A percentile compares a stretch with the other conserved stretches of the same genome.
These are phyloP conservation scores for Sugiyamaella japonica DNA, from an alignment of 1,139 yeast species.

Conservation along the genomic window DNA sequence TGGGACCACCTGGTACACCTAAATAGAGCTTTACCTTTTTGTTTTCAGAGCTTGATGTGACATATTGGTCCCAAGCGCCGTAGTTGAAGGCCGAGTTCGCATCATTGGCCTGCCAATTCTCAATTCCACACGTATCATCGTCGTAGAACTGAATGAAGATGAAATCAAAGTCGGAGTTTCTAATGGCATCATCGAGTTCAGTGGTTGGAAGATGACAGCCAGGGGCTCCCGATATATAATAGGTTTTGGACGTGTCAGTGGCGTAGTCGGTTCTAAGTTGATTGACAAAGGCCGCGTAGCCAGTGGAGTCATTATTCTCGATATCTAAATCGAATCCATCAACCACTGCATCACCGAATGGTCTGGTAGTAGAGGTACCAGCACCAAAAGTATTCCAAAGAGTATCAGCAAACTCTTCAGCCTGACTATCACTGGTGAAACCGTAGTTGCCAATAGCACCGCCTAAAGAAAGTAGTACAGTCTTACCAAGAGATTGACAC, in stretches of 20 bases:
- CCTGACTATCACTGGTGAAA: constrained; percentile 61
- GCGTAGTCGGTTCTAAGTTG: constrained; percentile 57
- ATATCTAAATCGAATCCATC: constrained; percentile 76
- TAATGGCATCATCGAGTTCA: constrained; percentile 66
- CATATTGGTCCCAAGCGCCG: constrained; percentile 78
- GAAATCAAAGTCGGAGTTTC: constrained; percentile 67
- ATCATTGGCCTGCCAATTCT: constrained; percentile 37
- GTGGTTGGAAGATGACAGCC: constrained; percentile 93
- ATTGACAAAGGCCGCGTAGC: constrained; percentile 53
- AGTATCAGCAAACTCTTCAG: constrained; percentile 64
- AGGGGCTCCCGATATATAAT: constrained; percentile 89
- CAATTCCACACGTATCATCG: constrained; percentile 70
- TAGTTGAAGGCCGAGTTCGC: constrained; percentile 60
- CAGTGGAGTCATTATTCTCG: constrained; percentile 54
- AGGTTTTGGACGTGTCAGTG: constrained; percentile 45
- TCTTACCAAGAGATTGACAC: constrained; percentile 73
- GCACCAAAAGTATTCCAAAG: constrained; percentile 87
- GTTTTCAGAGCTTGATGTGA: constrained; percentile 57
- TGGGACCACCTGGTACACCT: constrained; percentile 71
- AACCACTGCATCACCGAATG: constrained; percentile 65
- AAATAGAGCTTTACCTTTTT: constrained; percentile 57
- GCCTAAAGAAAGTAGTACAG: constrained; percentile 73
- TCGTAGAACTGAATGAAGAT: constrained; percentile 93
- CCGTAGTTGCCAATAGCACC: constrained; percentile 72
- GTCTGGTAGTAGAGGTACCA: constrained; percentile 78